Conservation (phyloP, 2,329 filamentous ascomycete species). For the Alternaria postmessia region DNA sequence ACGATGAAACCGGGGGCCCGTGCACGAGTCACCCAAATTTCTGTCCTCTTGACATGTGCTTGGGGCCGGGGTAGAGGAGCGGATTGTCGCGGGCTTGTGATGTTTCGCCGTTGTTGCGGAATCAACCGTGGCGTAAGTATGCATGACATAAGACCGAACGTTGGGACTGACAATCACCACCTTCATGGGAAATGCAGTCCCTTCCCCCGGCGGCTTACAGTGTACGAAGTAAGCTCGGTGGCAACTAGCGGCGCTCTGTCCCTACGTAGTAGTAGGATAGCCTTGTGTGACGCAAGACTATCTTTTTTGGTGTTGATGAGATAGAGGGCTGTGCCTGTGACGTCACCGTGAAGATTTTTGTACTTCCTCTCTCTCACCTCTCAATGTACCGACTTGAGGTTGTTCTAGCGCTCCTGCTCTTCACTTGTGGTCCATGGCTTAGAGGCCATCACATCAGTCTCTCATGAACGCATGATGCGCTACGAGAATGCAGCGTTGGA, state of each 20-base stretch:
- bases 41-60: background rate
- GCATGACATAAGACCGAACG: conserved; percentile 4
- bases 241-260: background rate
- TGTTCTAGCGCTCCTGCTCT: background rate
- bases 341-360: background rate
- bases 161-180: background rate
- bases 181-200: background rate
- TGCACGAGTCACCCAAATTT: background rate
- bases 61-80: background rate
- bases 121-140: conserved; percentile 1
- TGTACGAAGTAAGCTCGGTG: background rate
- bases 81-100: background rate
- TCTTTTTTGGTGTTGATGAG: background rate
- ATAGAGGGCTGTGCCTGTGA: background rate
- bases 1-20: conserved; percentile 8
- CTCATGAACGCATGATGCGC: background rate
- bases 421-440: background rate
- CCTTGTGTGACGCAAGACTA: background rate
- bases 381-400: background rate
- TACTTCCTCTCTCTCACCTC: background rate
- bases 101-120: conserved; percentile 2
- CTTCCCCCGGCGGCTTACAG: background rate
- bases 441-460: background rate
- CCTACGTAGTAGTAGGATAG: background rate
- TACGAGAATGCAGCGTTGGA: background rate